Conservation (phyloP, 106 monocot species). For the Cymbidium sinense region DNA sequence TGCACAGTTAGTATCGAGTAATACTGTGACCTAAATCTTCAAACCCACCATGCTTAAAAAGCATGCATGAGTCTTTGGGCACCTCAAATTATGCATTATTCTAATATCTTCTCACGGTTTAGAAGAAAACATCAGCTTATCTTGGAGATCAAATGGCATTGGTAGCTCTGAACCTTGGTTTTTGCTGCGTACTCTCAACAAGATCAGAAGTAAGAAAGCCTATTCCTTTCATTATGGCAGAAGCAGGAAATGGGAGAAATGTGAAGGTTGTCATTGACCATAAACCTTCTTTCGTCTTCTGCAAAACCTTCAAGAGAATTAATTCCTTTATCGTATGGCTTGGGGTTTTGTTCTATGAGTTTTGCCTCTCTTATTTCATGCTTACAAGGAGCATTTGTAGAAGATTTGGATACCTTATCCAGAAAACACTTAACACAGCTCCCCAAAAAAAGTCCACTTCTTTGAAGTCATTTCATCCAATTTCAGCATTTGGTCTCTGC, state of each 20-base stretch:
- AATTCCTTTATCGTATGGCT: background rate
- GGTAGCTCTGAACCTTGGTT: background rate
- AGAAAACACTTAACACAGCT: background rate
- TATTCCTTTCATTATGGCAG: background rate
- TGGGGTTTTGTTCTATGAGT: background rate
- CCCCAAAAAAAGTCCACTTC: background rate
- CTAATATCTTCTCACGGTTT: background rate
- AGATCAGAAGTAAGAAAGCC: background rate
- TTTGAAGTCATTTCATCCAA: background rate
- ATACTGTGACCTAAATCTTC: no score
- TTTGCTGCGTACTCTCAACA: background rate
- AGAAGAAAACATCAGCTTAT: background rate
- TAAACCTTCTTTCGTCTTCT: background rate
- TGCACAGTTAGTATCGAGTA: no score
- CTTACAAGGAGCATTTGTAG: background rate
- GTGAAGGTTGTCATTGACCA: background rate
- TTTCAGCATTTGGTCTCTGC: background rate
- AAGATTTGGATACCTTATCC: background rate
- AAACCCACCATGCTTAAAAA: no score
- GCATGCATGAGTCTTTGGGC: no score
- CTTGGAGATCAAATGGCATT: background rate
- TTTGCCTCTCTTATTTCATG: background rate
- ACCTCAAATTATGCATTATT: no score
- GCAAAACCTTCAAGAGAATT: no score
- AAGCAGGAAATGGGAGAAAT: background rate